Evolutionary conservation across 352 stramenopile genomes (phyloP).

Genomic region (Phytophthora hybrid): DNA sequence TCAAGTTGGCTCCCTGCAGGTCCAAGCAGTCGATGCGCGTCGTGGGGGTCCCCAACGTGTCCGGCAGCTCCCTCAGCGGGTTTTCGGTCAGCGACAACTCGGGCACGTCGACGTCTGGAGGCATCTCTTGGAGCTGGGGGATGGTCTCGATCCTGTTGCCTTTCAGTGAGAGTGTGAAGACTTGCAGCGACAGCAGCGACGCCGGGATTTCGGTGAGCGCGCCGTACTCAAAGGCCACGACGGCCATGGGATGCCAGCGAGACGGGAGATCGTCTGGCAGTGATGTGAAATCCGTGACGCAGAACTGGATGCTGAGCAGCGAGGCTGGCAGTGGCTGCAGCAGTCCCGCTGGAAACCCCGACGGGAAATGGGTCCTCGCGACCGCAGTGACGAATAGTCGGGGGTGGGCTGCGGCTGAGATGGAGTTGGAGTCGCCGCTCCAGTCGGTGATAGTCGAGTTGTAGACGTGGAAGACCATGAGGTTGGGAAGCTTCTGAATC

Average conservation of each 20-base stretch:
- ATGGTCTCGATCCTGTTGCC: conserved; percentile 20
- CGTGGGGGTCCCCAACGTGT: neutral
- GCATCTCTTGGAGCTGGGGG: conserved; percentile 6
- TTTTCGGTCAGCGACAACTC: conserved; percentile 15
- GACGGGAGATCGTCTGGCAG: conserved; percentile 10
- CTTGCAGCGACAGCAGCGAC: conserved; percentile 12
- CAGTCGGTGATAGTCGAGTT: conserved; percentile 26
- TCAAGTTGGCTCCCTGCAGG: conserved; percentile 17
- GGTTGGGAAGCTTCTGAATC: conserved; percentile 7
- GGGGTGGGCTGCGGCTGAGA: conserved; percentile 1
- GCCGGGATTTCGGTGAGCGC: conserved; percentile 9
- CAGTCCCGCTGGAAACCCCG: conserved; percentile 4
- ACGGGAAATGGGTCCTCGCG: neutral
- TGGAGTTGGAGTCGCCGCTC: neutral
- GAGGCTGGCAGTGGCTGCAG: conserved; percentile 12
- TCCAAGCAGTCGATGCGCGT: conserved; percentile 15
- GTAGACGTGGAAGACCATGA: conserved; percentile 24
- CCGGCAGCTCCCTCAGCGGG: conserved; percentile 7
- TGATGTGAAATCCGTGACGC: conserved; percentile 9
- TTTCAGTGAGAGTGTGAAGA: conserved; percentile 24
- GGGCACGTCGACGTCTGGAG: neutral
- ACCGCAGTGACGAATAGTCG: neutral
- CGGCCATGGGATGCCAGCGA: conserved; percentile 14
- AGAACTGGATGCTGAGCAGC: conserved; percentile 15
- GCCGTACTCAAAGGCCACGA: conserved; percentile 26